Conservation (phyloP, 164 flowering plant genomes). For the Stephania yunnanensis region DNA sequence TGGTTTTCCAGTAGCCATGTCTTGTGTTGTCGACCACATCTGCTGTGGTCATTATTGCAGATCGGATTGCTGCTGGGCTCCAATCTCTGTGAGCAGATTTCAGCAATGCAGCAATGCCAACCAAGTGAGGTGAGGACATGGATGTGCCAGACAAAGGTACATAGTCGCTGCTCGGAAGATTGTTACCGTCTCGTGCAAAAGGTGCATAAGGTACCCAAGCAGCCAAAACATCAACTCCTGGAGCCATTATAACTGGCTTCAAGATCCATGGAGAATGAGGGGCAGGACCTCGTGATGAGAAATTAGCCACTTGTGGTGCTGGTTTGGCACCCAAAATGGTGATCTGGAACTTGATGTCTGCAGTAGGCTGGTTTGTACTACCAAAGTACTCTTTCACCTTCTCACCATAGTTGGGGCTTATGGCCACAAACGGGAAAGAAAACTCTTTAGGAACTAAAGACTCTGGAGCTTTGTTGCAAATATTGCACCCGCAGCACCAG, state of each 20-base stretch:
- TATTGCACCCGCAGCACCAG: conserved; percentile 13
- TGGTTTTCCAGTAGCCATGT: conserved; percentile 13
- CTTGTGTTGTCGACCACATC: conserved; percentile 15
- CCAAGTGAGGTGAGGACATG: conserved; percentile 9
- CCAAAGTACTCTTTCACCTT: conserved; percentile 16
- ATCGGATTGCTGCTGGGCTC: conserved; percentile 11
- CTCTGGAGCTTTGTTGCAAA: conserved; percentile 4
- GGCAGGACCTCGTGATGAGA: conserved; percentile 34
- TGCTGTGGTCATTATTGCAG: conserved; percentile 19
- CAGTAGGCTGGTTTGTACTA: conserved; percentile 5
- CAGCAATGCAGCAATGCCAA: conserved; percentile 12
- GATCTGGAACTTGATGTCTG: conserved; percentile 21
- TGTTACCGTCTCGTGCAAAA: not conserved
- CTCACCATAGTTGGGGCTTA: conserved; percentile 18
- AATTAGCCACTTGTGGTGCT: conserved; percentile 31
- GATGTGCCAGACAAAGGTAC: conserved; percentile 6
- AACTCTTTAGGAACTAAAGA: not conserved
- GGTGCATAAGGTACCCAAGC: conserved; percentile 17
- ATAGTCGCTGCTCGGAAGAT: conserved; percentile 6
- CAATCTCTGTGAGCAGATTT: conserved; percentile 13
- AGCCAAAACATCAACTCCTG: conserved; percentile 30
- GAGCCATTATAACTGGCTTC: conserved; percentile 38
- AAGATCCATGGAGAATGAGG: conserved; percentile 18
- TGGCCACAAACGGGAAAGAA: conserved; percentile 15
- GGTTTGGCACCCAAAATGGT: conserved; percentile 26